phyloP scores from a whole-genome alignment of 2,329 filamentous ascomycete species.

The Rutstroemia sydowiana region DNA sequence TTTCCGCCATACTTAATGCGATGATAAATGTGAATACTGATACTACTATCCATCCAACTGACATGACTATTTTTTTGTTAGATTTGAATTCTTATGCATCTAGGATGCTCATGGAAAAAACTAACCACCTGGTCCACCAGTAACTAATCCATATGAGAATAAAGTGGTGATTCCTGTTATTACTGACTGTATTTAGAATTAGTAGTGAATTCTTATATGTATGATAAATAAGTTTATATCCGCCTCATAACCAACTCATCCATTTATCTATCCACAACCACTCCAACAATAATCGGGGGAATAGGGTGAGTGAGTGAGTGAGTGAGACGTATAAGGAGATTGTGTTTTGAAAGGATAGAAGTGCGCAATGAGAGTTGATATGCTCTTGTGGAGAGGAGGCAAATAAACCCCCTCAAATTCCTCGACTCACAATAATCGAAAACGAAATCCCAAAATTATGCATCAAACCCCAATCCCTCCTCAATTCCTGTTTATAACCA shows the following conservation, averaged over 20 bases:
- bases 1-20: slow-evolving; percentile 49
- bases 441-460: slow-evolving; percentile 58
- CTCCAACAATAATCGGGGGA: not conserved
- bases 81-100: not conserved
- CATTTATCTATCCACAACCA: not conserved
- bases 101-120: no score
- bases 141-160: slow-evolving; percentile 48
- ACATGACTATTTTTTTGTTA: slow-evolving; percentile 38
- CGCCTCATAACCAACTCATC: no score
- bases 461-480: slow-evolving; percentile 48
- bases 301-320: no score
- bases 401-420: no score
- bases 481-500: slow-evolving; percentile 53
- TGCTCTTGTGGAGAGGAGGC: no score
- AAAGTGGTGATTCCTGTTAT: slow-evolving; percentile 53
- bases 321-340: no score
- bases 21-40: slow-evolving; percentile 49
- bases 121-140: slow-evolving; percentile 47
- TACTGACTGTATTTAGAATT: slow-evolving; percentile 39
- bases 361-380: no score
- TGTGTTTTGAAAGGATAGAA: no score
- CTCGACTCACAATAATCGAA: slow-evolving; percentile 46
- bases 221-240: no score
- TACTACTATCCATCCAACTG: slow-evolving; percentile 47
- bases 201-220: no score